These are phyloP conservation scores for Micractinium sp. DNA, from an alignment of 139 green algal genomes.

Conservation along the genomic window DNA sequence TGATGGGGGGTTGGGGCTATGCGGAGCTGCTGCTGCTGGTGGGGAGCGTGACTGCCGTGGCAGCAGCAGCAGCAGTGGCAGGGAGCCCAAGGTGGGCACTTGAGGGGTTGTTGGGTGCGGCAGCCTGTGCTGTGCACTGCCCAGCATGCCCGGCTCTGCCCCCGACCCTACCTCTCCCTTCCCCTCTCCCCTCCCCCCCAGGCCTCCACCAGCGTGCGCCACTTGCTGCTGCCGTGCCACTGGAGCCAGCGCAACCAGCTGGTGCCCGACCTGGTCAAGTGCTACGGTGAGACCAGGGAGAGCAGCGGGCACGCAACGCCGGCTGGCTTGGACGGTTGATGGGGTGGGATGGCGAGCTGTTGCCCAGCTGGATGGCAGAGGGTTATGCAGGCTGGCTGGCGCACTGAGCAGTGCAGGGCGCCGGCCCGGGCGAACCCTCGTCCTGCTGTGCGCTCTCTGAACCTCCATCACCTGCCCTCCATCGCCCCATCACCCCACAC, in stretches of 20 bases:
- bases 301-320: not conserved
- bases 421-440: too few relatives aligned
- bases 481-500: too few relatives aligned
- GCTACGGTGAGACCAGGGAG: constrained; percentile 59
- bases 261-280: constrained; percentile 82
- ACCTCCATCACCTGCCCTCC: too few relatives aligned
- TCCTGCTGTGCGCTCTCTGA: too few relatives aligned
- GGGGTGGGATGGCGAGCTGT: not conserved
- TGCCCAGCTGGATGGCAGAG: too few relatives aligned
- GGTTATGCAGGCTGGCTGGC: too few relatives aligned
- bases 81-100: too few relatives aligned
- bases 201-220: constrained; percentile 84
- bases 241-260: constrained; percentile 78
- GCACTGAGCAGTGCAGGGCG: too few relatives aligned
- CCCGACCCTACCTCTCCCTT: not conserved
- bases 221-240: constrained; percentile 93
- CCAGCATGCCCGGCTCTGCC: not conserved
- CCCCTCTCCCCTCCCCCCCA: constrained; percentile 36
- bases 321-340: not conserved
- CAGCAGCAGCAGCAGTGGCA: too few relatives aligned
- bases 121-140: not conserved
- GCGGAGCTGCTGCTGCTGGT: too few relatives aligned
- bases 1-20: too few relatives aligned
- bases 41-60: too few relatives aligned
- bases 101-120: not conserved